Base-by-base conservation (phyloP, 2,329 filamentous ascomycete genomes). In the Epichloe coenophiala region DNA sequence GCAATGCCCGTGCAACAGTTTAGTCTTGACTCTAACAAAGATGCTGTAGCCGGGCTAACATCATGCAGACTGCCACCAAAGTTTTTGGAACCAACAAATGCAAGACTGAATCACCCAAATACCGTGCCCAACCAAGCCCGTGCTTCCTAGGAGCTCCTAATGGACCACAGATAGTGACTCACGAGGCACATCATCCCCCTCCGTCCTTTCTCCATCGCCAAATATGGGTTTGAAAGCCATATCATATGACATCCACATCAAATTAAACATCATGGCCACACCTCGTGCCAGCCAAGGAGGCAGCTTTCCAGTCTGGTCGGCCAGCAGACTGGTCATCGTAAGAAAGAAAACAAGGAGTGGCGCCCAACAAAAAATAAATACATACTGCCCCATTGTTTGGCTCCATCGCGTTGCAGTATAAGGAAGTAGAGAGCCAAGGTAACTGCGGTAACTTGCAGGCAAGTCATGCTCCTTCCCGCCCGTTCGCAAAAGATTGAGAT, bases 401-500 rank as follows among this genome's bases (percentile, higher is more conserved):
- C 77, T 72, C 47, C 62, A 63, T 0, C 74, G 81, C 0, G 88
- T 95, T 21, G 80, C 71, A 0, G 72, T 80, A 64, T 91, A 97
- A 0, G 86, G 71, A 49, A 78, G 76, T 44, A 96, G 73, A 13
- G 74, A 68, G 7, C 75, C 70, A 3, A 98, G 74, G 64, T 90
- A 95, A 2, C 71, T 69, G 58, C 82, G 82, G 62, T 96, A 98
- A 50, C 86, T 82, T 5, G 74, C 67, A 0, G 93, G 93, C 1
- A 98, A 73, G n/a, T 74, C 72, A 62, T 93, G 85, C 64, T 97
- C 89, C 2, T 71, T 69, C 0, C 88, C 90, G 15, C 93, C 93
- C 56, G 84, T 78, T 13, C 76, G 80, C 58, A 98, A 78, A 47
- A 96, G 75, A 54, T 84, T 83, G 23, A 96, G 71, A 64, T 98